These are phyloP conservation scores for Xylaria sp. DNA, from an alignment of 2,329 filamentous ascomycete genomes.

Conservation along the genomic window DNA sequence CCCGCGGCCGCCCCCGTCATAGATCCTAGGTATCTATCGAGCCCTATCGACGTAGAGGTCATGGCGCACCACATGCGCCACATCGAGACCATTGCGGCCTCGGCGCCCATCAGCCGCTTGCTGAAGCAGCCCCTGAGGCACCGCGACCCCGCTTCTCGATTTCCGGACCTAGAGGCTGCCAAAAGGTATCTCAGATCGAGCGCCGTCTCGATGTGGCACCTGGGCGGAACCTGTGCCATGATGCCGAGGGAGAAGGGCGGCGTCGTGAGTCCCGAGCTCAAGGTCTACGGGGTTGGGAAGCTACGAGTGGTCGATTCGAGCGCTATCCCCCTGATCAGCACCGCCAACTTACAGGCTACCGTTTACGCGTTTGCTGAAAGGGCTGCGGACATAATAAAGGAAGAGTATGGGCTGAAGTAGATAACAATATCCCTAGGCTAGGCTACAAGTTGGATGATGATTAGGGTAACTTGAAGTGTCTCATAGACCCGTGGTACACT, in stretches of 20 bases:
- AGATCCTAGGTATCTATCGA: conserved; percentile 23
- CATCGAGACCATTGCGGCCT: conserved; percentile 10
- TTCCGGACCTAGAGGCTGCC: conserved; percentile 20
- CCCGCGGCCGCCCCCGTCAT: conserved; percentile 4
- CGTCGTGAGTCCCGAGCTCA: conserved; percentile 39
- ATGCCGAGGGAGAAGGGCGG: conserved; percentile 38
- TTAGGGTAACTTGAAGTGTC: too few species aligned
- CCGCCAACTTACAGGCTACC: conserved; percentile 38
- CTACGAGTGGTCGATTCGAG: conserved; percentile 43
- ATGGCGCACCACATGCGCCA: conserved; percentile 22
- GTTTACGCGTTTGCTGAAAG: conserved; percentile 38
- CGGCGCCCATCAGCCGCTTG: conserved; percentile 12
- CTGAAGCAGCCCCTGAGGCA: conserved; percentile 20
- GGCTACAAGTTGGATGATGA: too few species aligned
- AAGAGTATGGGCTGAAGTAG: background rate
- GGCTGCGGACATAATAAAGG: conserved; percentile 36
- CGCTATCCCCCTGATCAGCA: conserved; percentile 39
- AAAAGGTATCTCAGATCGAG: conserved; percentile 10
- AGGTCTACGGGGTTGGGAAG: conserved; percentile 39
- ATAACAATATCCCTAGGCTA: too few species aligned
- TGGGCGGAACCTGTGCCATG: conserved; percentile 37
- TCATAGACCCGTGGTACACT: too few species aligned
- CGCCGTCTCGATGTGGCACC: conserved; percentile 30
- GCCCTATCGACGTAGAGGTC: conserved; percentile 25
- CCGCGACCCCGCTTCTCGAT: background rate